These are phyloP conservation scores for Gremmenia infestans DNA, from an alignment of 2,329 filamentous ascomycete species.

Conservation along the genomic window DNA sequence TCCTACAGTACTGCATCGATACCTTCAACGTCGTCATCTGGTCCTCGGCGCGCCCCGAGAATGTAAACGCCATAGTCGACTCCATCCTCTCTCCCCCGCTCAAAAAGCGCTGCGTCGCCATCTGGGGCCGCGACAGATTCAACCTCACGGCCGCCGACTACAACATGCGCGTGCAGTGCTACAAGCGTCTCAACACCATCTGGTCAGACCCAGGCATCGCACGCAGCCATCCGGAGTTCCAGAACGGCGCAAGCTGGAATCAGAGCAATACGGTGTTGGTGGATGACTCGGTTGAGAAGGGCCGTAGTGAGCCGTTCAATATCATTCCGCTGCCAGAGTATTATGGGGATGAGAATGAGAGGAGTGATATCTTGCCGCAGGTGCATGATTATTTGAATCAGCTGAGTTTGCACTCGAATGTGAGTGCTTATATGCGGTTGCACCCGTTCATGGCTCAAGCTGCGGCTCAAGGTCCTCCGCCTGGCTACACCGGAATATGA, in stretches of 20 bases:
- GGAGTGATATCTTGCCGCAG: conserved; percentile 44
- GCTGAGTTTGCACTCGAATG: conserved; percentile 50
- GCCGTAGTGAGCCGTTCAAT: conserved; percentile 76
- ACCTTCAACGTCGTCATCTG: conserved; percentile 82
- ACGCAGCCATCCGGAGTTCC: conserved; percentile 40
- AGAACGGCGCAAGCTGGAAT: conserved; percentile 53
- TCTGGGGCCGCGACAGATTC: conserved; percentile 77
- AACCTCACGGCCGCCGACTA: conserved; percentile 62
- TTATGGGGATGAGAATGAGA: conserved; percentile 39
- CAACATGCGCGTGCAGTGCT: conserved; percentile 70
- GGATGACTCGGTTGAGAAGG: conserved; percentile 81
- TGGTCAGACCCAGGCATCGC: conserved; percentile 55
- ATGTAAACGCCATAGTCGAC: conserved; percentile 64
- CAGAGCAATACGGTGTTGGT: conserved; percentile 86
- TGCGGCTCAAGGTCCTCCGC: not conserved
- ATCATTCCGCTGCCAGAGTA: conserved; percentile 79
- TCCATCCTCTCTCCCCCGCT: conserved; percentile 56
- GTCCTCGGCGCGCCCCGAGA: conserved; percentile 76
- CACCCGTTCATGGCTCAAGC: conserved; percentile 42
- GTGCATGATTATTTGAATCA: conserved; percentile 59
- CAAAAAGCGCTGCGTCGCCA: conserved; percentile 53
- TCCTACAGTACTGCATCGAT: conserved; percentile 68
- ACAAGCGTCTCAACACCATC: conserved; percentile 73
- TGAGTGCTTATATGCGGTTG: conserved; percentile 55
- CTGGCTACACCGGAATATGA: not conserved